Percentiles rank a stretch among this genome's conserved stretches.
Conservation (phyloP, 768 basidiomycete genomes). For the Tulasnella calospora region DNA sequence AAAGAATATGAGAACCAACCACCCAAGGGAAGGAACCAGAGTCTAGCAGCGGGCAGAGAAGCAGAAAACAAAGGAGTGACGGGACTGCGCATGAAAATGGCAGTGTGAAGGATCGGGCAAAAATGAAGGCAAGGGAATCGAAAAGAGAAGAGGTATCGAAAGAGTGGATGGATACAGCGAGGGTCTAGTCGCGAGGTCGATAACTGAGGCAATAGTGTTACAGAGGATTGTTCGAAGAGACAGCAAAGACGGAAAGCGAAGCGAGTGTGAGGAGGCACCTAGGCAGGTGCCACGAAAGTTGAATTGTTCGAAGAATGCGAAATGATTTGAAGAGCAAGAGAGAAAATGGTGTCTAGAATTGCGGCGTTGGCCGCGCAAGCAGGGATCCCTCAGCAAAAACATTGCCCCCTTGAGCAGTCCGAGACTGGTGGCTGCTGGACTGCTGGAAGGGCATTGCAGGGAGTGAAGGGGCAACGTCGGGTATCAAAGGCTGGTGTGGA, state of each 20-base stretch:
- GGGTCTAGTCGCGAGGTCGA: neutral
- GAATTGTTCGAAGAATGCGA: neutral
- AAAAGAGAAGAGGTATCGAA: neutral
- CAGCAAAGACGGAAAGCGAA: neutral
- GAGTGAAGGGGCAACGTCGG: conserved; percentile 23
- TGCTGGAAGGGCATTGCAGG: conserved; percentile 11
- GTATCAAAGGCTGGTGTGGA: neutral
- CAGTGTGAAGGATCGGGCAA: neutral
- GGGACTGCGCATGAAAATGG: neutral
- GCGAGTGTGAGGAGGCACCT: neutral
- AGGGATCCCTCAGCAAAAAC: conserved; percentile 26
- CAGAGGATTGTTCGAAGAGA: neutral
- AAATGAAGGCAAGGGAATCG: neutral
- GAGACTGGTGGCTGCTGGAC: neutral
- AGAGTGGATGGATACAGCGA: conserved; percentile 7
- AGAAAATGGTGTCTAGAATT: conserved; percentile 9
- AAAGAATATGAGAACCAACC: neutral
- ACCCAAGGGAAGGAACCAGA: conserved; percentile 4
- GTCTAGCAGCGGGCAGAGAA: neutral
- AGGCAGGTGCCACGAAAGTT: neutral
- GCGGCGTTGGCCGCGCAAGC: conserved; percentile 18
- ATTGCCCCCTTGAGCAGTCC: neutral
- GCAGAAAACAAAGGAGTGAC: neutral
- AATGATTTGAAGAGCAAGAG: neutral
- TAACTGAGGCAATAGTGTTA: conserved; percentile 8